Evolutionary conservation across 495 filamentous ascomycete species (phyloP).

Genomic region (Extremus antarcticus): DNA sequence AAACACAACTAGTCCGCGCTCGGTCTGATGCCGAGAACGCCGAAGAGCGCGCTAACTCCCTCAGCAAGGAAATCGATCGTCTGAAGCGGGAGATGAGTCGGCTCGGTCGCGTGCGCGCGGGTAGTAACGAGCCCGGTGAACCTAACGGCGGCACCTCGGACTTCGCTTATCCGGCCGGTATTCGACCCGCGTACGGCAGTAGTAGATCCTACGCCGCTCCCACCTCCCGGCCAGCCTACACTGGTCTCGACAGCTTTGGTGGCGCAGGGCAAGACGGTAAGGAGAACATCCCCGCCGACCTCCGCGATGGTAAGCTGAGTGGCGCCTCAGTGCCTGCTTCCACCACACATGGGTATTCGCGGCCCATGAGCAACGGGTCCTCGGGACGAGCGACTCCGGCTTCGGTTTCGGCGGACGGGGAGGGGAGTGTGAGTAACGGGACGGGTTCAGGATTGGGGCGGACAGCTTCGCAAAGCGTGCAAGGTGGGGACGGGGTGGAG

Average conservation of each 20-base stretch:
- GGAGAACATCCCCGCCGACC: slow-evolving; percentile 37
- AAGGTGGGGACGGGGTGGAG: slow-evolving; percentile 54
- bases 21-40: slow-evolving; percentile 81
- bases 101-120: slow-evolving; percentile 28
- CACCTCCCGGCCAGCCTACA: slow-evolving; percentile 1
- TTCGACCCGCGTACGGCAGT: neutral
- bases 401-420: slow-evolving; percentile 6
- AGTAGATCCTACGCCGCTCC: slow-evolving; percentile 3
- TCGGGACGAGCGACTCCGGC: slow-evolving; percentile 25
- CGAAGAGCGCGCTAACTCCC: slow-evolving; percentile 68
- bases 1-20: slow-evolving; percentile 89
- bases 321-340: slow-evolving; percentile 27
- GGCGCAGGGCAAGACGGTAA: slow-evolving; percentile 27
- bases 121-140: neutral
- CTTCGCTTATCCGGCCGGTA: neutral
- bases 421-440: slow-evolving; percentile 25
- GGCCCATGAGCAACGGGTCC: slow-evolving; percentile 24
- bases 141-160: no score
- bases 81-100: slow-evolving; percentile 66
- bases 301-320: slow-evolving; percentile 38
- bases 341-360: slow-evolving; percentile 13
- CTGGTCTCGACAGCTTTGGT: neutral
- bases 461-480: slow-evolving; percentile 31
- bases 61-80: slow-evolving; percentile 81
- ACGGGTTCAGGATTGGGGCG: slow-evolving; percentile 24